phyloP scores from a whole-genome alignment of 2,329 filamentous ascomycete genomes.

The Aspergillaceae sp. region DNA sequence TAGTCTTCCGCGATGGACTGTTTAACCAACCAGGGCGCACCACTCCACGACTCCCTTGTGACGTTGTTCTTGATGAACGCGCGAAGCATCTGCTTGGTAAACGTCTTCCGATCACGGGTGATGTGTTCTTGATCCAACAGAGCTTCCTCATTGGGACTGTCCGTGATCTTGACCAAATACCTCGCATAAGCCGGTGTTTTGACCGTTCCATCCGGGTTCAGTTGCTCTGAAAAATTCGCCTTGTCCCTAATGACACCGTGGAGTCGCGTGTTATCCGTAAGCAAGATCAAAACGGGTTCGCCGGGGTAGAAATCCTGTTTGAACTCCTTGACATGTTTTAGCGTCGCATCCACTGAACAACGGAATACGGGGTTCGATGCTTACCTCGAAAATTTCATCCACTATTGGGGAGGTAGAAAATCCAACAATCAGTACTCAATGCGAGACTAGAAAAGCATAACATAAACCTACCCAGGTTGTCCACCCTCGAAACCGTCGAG shows the following conservation, averaged over 20 bases:
- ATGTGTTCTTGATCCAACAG: slow-evolving; percentile 76
- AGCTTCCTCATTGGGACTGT: slow-evolving; percentile 60
- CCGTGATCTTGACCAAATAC: slow-evolving; percentile 70
- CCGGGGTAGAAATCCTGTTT: slow-evolving; percentile 86
- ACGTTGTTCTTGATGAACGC: slow-evolving; percentile 94
- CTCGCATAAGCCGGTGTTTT: slow-evolving; percentile 61
- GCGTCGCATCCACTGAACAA: not conserved
- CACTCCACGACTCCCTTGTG: slow-evolving; percentile 84
- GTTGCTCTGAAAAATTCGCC: slow-evolving; percentile 58
- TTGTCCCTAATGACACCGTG: slow-evolving; percentile 78
- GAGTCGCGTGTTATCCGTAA: slow-evolving; percentile 59
- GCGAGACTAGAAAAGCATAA: not conserved
- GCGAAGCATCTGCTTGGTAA: slow-evolving; percentile 87
- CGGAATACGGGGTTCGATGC: slow-evolving; percentile 3
- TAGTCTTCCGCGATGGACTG: slow-evolving; percentile 73
- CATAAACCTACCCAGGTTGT: slow-evolving; percentile 55
- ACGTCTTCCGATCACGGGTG: slow-evolving; percentile 77
- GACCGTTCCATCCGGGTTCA: slow-evolving; percentile 57
- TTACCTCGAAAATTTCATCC: slow-evolving; percentile 44
- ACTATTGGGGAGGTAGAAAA: slow-evolving; percentile 22
- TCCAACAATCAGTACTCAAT: slow-evolving; percentile 11
- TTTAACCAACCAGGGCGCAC: slow-evolving; percentile 95
- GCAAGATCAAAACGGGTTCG: slow-evolving; percentile 67
- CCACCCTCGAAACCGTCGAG: slow-evolving; percentile 78
- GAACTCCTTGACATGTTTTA: slow-evolving; percentile 48